A percentile compares a stretch with the other conserved stretches of the same genome.
phyloP scores from a whole-genome alignment of 2,329 filamentous ascomycete species.

The Ceratocystis colombiana region DNA sequence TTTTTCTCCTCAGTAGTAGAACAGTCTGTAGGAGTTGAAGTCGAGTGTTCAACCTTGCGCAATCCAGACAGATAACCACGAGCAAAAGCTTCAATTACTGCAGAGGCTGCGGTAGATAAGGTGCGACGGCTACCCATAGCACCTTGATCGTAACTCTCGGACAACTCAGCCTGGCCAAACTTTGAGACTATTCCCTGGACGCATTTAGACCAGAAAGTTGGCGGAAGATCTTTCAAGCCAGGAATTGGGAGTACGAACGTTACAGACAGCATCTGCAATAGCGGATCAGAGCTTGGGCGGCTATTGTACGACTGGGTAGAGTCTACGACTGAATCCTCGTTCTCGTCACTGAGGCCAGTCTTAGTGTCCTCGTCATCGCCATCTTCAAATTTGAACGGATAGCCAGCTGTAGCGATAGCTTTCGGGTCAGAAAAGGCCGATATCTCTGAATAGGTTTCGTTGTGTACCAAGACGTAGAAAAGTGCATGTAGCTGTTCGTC shows the following conservation, averaged over 20 bases:
- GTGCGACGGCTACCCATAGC: conserved; percentile 64
- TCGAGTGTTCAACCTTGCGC: conserved; percentile 28
- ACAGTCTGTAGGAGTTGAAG: conserved; percentile 43
- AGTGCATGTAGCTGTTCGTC: conserved; percentile 44
- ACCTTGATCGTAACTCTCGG: conserved; percentile 74
- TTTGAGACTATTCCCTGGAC: conserved; percentile 50
- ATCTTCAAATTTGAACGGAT: conserved; percentile 46
- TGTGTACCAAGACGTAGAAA: conserved; percentile 50
- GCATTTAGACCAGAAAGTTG: conserved; percentile 55
- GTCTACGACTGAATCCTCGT: conserved; percentile 26
- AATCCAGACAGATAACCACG: conserved; percentile 57
- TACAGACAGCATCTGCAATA: conserved; percentile 51
- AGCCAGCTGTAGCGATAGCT: conserved; percentile 57
- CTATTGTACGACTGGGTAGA: conserved; percentile 25
- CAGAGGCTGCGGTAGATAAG: conserved; percentile 59
- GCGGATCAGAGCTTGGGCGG: conserved; percentile 35
- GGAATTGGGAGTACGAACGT: conserved; percentile 57
- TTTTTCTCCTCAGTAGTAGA: conserved; percentile 44
- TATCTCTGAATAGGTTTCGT: conserved; percentile 57
- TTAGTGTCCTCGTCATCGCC: conserved; percentile 27
- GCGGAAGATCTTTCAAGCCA: conserved; percentile 51
- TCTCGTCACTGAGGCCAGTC: conserved; percentile 10
- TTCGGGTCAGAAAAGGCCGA: conserved; percentile 57
- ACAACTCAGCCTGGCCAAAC: conserved; percentile 58
- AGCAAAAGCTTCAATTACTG: conserved; percentile 58